Evolutionary conservation across 139 green algal genomes (phyloP).

Genomic region (Spirogloea muscicola): DNA sequence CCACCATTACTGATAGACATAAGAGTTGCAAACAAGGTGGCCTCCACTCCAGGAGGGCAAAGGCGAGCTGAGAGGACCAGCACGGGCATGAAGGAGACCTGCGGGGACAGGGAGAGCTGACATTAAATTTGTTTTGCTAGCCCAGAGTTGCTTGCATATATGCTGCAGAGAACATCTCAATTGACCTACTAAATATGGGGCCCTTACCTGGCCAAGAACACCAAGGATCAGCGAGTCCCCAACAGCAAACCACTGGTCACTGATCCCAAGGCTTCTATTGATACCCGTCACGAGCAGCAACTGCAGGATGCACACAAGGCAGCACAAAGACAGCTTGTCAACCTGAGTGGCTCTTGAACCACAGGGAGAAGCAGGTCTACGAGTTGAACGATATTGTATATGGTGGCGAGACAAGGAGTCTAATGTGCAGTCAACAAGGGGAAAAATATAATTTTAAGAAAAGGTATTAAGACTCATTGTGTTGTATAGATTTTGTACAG

Average conservation of each 20-base stretch:
- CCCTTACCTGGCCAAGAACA: constrained; percentile 78
- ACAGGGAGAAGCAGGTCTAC: too few relatives aligned
- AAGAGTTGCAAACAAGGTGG: constrained; percentile 93
- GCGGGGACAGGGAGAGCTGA: background rate
- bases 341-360: too few relatives aligned
- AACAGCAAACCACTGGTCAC: constrained; percentile 86
- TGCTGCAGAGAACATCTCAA: background rate
- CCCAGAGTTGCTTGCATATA: constrained; percentile 4
- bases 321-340: too few relatives aligned
- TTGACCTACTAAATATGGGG: too few relatives aligned
- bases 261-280: constrained; percentile 56
- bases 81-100: constrained; percentile 86
- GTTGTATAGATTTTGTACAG: too few relatives aligned
- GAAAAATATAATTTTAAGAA: too few relatives aligned
- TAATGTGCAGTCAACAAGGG: too few relatives aligned
- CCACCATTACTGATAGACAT: constrained; percentile 90
- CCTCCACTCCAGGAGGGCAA: constrained; percentile 74
- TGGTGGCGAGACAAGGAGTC: too few relatives aligned
- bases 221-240: constrained; percentile 86
- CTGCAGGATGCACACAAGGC: too few relatives aligned
- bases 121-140: background rate
- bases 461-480: too few relatives aligned
- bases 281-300: constrained; percentile 69
- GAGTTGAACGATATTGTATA: too few relatives aligned
- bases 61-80: constrained; percentile 84